These are phyloP conservation scores for Euphorbia peplus DNA, from an alignment of 345 rosid genomes.

Conservation along the genomic window DNA sequence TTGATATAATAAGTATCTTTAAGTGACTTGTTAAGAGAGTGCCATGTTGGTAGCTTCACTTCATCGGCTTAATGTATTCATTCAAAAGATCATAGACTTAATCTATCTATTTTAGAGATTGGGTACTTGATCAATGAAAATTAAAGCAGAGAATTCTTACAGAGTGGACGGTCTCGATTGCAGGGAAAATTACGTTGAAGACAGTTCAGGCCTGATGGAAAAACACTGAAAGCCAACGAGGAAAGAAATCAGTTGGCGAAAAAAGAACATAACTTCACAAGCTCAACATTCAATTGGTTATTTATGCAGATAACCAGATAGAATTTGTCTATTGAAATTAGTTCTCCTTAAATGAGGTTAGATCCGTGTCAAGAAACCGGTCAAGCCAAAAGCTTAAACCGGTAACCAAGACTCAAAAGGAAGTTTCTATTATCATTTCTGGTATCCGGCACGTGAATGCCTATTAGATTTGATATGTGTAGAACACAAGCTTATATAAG, in stretches of 20 bases:
- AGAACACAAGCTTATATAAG: too few species aligned
- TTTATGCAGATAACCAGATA: neutral
- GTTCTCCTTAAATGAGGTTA: neutral
- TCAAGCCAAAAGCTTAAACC: too few species aligned
- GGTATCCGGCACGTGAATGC: too few species aligned
- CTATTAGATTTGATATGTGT: too few species aligned
- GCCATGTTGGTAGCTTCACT: too few species aligned
- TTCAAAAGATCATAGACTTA: too few species aligned
- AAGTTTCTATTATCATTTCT: too few species aligned
- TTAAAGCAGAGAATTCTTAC: constrained; percentile 38
- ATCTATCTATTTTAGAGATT: too few species aligned
- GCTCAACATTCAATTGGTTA: neutral
- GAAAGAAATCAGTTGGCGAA: neutral
- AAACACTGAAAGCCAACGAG: constrained; percentile 29
- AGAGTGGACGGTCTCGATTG: constrained; percentile 46
- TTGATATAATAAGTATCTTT: too few species aligned
- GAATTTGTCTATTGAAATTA: neutral
- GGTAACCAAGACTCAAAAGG: too few species aligned
- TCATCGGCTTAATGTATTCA: too few species aligned
- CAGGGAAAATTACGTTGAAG: constrained; percentile 67
- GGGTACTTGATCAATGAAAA: neutral
- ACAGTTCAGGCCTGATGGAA: constrained; percentile 54
- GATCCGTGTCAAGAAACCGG: neutral
- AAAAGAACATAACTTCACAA: neutral
- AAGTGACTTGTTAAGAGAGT: too few species aligned